Percentiles rank a stretch among this genome's conserved stretches.
Conservation (phyloP, 441 rosid genomes). For the Pelargonium fulgidum region DNA sequence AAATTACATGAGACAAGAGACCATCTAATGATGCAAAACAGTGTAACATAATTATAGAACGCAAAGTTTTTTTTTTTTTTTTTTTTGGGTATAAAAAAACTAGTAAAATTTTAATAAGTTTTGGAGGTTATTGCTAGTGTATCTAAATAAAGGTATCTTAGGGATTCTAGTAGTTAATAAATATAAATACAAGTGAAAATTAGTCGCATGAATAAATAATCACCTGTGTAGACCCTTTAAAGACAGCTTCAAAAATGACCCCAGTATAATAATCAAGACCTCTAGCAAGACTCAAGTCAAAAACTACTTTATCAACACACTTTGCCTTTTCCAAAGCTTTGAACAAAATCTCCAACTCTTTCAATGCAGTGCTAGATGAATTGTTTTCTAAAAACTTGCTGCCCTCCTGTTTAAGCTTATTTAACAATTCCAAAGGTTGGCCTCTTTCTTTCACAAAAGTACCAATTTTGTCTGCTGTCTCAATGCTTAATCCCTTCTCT, state of each 20-base stretch:
- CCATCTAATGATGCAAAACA: not conserved
- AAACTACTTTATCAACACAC: constrained; percentile 68
- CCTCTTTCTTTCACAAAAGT: constrained; percentile 73
- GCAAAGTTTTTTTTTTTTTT: not conserved
- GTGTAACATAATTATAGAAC: not conserved
- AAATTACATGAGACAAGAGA: not conserved
- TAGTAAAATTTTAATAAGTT: not conserved
- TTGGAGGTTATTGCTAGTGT: not conserved
- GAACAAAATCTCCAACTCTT: constrained; percentile 69
- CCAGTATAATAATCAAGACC: constrained; percentile 98
- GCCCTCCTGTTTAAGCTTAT: constrained; percentile 53
- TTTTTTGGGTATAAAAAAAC: too few species aligned
- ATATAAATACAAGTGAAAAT: not conserved
- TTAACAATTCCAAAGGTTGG: constrained; percentile 49
- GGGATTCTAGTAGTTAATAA: not conserved
- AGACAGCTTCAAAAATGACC: constrained; percentile 80
- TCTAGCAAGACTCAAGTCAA: constrained; percentile 92
- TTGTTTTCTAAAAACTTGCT: constrained; percentile 49
- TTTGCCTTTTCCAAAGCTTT: constrained; percentile 69
- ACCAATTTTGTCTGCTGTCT: constrained; percentile 75
- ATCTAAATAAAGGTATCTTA: not conserved
- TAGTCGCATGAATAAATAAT: constrained; percentile 5
- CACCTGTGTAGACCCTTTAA: constrained; percentile 75
- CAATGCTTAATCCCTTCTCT: constrained; percentile 67
- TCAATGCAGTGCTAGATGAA: constrained; percentile 58